A percentile compares a stretch with the other conserved stretches of the same genome.
phyloP scores from a whole-genome alignment of 192 early-diverging fungal genomes.

The Mortierella antarctica region DNA sequence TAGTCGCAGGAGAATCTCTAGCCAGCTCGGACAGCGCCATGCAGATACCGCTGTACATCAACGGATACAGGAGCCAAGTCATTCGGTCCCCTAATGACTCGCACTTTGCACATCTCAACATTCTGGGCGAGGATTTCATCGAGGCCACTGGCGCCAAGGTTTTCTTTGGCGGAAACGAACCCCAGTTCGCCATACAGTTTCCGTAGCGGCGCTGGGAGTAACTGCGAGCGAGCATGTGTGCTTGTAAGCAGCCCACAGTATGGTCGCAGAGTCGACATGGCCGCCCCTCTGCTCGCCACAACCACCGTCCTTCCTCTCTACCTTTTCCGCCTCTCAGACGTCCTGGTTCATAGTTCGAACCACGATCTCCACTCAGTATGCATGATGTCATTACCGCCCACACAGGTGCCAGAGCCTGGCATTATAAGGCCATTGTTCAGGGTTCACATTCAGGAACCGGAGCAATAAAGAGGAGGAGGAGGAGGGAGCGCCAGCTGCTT shows the following conservation, averaged over 20 bases:
- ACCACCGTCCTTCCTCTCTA: neutral
- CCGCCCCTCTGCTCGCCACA: no score
- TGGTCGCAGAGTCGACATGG: no score
- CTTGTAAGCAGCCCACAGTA: no score
- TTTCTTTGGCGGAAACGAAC: conserved; percentile 6
- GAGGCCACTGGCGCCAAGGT: conserved; percentile 1
- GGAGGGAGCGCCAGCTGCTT: no score
- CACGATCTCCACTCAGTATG: no score
- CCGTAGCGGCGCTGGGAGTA: conserved; percentile 1
- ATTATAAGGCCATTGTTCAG: no score
- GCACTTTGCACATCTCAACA: conserved; percentile 39
- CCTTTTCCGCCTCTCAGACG: neutral
- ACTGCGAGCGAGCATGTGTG: no score
- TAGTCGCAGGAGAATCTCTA: conserved; percentile 14
- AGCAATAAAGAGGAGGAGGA: no score
- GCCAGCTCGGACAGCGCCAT: neutral
- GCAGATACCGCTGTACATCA: conserved; percentile 19
- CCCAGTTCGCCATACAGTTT: conserved; percentile 5
- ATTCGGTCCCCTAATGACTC: conserved; percentile 5
- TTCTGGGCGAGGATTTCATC: conserved; percentile 26
- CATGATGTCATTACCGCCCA: no score
- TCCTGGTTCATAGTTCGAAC: neutral
- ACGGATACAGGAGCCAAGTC: conserved; percentile 7
- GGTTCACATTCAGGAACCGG: no score
- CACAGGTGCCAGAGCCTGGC: no score